Evolutionary conservation across 345 rosid genomes (phyloP), one percentile per base, ranked within the genome.

Genomic region (Viola odorata): DNA sequence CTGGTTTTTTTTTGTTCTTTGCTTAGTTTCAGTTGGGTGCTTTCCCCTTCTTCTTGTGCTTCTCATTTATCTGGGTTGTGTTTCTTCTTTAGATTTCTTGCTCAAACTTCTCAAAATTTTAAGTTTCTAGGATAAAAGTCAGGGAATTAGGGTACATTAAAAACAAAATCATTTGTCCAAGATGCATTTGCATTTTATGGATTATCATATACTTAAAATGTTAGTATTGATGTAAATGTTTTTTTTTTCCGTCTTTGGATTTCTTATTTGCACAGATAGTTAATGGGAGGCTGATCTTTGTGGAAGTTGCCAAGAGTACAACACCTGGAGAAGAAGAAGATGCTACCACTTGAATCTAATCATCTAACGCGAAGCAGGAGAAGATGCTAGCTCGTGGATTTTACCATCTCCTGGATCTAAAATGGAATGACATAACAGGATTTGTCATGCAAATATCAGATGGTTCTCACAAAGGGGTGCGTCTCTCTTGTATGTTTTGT

Each of bases 281-380:
- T 32, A 36, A 74, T 44, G 80, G 79, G 41, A 72, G 76, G 59
- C 67, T 78, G 37, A 75, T 80, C 55, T 78, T 75, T 23, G 85
- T 81, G 4, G 87, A 85, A 75, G 66, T 63, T 54, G 84, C 76
- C 8, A 78, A 81, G 50, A 57, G 50, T 45, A 60, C 55, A 9
- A 47, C n/a, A 47, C 50, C 8, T 47, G 50, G 50, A 47, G 50
- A 47, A n/a, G 50, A 47, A 47, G 50, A 47, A n/a, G 50, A 47
- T 47, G 50, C 11, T 47, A 47, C n/a, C 4, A 9, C 50, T 11
- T 47, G 13, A 47, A 47, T 11, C 11, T 42, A 42, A 6, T 42
- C 45, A 42, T 42, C 7, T 42, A 42, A 11, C 45, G 45, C 11
- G 45, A 6, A 11, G 45, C 45, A 42, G 45, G 45, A 42, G 45